Evolutionary conservation across 2,329 filamentous ascomycete species (phyloP).

Genomic region (Scortechinia acanthostroma): DNA sequence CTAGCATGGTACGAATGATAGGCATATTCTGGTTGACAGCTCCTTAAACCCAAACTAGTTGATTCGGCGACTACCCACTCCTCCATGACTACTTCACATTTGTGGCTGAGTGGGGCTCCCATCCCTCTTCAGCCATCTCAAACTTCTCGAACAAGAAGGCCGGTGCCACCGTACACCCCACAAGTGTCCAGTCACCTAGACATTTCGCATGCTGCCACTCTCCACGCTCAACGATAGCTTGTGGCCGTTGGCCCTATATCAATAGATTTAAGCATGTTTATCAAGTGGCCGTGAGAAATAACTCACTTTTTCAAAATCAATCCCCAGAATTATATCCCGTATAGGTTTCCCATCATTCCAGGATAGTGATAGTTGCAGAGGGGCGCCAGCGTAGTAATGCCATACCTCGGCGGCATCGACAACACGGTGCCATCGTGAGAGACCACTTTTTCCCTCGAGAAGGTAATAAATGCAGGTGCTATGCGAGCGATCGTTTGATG

Average conservation of each 20-base stretch:
- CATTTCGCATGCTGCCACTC: constrained; percentile 38
- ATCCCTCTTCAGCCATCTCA: constrained; percentile 17
- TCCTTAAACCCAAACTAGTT: too few relatives aligned
- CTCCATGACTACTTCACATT: too few relatives aligned
- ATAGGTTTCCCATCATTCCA: constrained; percentile 28
- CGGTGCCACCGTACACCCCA: constrained; percentile 22
- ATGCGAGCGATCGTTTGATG: constrained; percentile 22
- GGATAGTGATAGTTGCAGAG: constrained; percentile 33
- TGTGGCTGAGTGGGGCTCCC: constrained; percentile 18
- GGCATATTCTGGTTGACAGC: too few relatives aligned
- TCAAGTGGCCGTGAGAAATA: neutral
- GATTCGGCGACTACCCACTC: too few relatives aligned
- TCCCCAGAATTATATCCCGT: constrained; percentile 25
- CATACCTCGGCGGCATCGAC: constrained; percentile 36
- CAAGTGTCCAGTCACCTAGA: constrained; percentile 37
- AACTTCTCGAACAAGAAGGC: constrained; percentile 15
- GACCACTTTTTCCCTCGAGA: constrained; percentile 29
- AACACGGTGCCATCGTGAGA: constrained; percentile 40
- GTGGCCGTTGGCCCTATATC: constrained; percentile 26
- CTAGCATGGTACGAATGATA: too few relatives aligned
- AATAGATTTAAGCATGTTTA: neutral
- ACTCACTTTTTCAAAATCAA: constrained; percentile 18
- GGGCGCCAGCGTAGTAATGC: constrained; percentile 45
- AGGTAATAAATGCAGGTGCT: constrained; percentile 45
- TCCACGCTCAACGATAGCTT: constrained; percentile 26